phyloP scores from a whole-genome alignment of 1,139 yeast species.

The Cylindricascospora bacillispora region DNA sequence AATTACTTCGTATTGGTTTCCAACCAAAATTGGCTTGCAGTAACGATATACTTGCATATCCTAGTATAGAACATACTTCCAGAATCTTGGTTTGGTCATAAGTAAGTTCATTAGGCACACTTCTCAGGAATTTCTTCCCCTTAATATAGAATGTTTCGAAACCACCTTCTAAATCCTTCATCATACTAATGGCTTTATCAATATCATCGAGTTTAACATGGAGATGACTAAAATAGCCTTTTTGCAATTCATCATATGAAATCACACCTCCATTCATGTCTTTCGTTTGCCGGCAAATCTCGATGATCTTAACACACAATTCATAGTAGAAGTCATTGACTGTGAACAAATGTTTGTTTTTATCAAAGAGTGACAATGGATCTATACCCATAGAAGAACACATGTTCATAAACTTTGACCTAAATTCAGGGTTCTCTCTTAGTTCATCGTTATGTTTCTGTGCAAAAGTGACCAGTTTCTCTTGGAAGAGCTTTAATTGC shows the following conservation, averaged over 20 bases:
- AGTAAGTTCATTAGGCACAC: slow-evolving; percentile 41
- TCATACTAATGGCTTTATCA: slow-evolving; percentile 33
- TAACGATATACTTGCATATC: slow-evolving; percentile 50
- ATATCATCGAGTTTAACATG: slow-evolving; percentile 37
- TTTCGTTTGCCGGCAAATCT: slow-evolving; percentile 57
- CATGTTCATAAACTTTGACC: slow-evolving; percentile 60
- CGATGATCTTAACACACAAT: slow-evolving; percentile 59
- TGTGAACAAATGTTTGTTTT: slow-evolving; percentile 27
- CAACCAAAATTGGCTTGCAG: slow-evolving; percentile 63
- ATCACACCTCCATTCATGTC: slow-evolving; percentile 73
- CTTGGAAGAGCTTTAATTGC: slow-evolving; percentile 48
- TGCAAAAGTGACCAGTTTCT: slow-evolving; percentile 53
- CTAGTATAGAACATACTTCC: slow-evolving; percentile 63
- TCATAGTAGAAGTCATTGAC: slow-evolving; percentile 51
- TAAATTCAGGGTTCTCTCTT: slow-evolving; percentile 46
- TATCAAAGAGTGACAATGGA: slow-evolving; percentile 40
- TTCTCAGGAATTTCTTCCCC: slow-evolving; percentile 32
- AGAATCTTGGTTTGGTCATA: slow-evolving; percentile 57
- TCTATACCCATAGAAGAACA: slow-evolving; percentile 76
- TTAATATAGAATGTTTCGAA: slow-evolving; percentile 32
- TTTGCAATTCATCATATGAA: slow-evolving; percentile 44
- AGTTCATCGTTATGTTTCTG: slow-evolving; percentile 50
- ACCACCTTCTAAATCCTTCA: slow-evolving; percentile 35
- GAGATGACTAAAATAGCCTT: slow-evolving; percentile 26
- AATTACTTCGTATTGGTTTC: slow-evolving; percentile 48